These are phyloP conservation scores for Puccinia coronata DNA, from an alignment of 1,284 basidiomycete genomes.

Conservation along the genomic window DNA sequence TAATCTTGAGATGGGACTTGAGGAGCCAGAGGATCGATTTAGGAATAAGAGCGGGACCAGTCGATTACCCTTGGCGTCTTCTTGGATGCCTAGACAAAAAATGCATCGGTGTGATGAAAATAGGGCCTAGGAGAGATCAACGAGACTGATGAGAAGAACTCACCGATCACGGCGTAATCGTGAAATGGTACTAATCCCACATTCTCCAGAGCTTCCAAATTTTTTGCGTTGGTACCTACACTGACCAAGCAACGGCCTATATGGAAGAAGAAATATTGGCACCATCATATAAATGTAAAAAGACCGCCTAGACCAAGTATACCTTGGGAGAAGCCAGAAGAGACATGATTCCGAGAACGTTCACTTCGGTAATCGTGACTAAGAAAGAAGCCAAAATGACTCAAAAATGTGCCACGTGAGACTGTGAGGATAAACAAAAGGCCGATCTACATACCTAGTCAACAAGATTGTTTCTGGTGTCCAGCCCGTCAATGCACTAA, in stretches of 20 bases:
- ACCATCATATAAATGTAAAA: not conserved
- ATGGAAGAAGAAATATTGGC: not conserved
- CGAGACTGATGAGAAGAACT: not conserved
- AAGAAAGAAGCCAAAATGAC: not conserved
- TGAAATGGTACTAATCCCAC: slow-evolving; percentile 46
- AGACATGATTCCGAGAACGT: slow-evolving; percentile 23
- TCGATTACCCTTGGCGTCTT: slow-evolving; percentile 28
- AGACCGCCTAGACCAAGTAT: not conserved
- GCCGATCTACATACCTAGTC: slow-evolving; percentile 15
- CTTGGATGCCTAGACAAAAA: slow-evolving; percentile 24
- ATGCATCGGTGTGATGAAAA: not conserved
- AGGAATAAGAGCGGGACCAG: slow-evolving; percentile 37
- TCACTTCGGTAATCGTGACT: slow-evolving; percentile 45
- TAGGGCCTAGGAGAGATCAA: not conserved
- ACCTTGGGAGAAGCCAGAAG: slow-evolving; percentile 42
- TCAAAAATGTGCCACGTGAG: not conserved
- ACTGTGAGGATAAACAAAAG: not conserved
- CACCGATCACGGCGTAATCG: slow-evolving; percentile 47
- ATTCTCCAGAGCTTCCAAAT: slow-evolving; percentile 20
- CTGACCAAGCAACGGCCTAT: slow-evolving; percentile 40
- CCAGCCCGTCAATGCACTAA: slow-evolving; percentile 48
- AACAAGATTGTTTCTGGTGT: slow-evolving; percentile 40
- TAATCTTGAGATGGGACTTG: no score
- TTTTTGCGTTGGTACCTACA: slow-evolving; percentile 43
- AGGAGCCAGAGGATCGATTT: no score